Evolutionary conservation across 805 yeast species (phyloP), one percentile per base, ranked within the genome.

Genomic region (Myxozyma udenii): DNA sequence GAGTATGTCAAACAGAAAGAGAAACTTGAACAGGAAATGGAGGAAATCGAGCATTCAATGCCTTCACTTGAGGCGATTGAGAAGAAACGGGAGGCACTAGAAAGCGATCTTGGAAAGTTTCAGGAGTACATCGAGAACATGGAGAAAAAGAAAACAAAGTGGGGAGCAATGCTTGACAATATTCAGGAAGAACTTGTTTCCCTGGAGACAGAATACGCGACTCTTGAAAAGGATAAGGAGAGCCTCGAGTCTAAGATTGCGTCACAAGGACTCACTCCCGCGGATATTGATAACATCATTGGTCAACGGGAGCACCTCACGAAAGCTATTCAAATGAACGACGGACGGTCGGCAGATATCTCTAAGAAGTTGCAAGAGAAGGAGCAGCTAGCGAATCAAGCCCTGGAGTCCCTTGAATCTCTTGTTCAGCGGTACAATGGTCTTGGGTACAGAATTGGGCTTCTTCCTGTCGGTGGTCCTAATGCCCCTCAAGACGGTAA

Each of bases 51-150:
- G 36, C 68, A 68, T 3, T 78, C 79, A 55, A 70, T 75, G 44
- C 74, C 75, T 22, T 68, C 72, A 18, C 69, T 82, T 32, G 76
- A 75, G 43, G 70, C 75, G 21, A 78, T 83, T 22, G 76, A 76
- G 50, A 78, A 77, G 62, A 81, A 83, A 64, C 68, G 80, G 3
- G 74, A 73, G 54, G 85, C 87, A 1, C 70, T 88, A 49, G 85
- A 83, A 57, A 78, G 79, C 55, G 96, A 88, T 66, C 73, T 84
- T 39, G 71, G 72, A 40, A 84, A 85, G 66, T 85, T 87, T 62
- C 76, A 78, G 61, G 83, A 81, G n/a, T 87, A 84, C 63, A 80
- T 85, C 47, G 79, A 79, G 40, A 74, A 79, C 5, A 82, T 85
- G 79, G 78, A 81, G 60, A 61, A 58, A 39, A 74, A 87, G 54